phyloP scores from a whole-genome alignment of 2,329 filamentous ascomycete species.

The Beauveria rudraprayagi region DNA sequence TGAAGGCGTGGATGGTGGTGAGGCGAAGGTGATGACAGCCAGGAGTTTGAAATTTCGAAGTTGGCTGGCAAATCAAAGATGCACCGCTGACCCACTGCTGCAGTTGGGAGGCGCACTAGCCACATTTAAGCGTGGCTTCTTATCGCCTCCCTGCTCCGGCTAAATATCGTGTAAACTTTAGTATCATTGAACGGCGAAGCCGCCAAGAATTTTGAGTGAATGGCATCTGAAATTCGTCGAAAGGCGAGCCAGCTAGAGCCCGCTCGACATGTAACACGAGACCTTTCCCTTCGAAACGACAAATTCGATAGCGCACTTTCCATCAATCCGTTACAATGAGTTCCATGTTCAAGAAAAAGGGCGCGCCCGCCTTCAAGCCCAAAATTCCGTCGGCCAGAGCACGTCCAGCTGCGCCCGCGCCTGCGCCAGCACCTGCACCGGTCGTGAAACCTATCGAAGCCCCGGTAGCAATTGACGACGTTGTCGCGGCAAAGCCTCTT shows the following conservation, averaged over 20 bases:
- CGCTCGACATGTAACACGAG: constrained; percentile 4
- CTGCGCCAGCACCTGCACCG: constrained; percentile 20
- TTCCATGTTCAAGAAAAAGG: constrained; percentile 61
- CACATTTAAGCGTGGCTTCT: constrained; percentile 20
- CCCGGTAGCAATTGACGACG: constrained; percentile 13
- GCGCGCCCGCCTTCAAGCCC: constrained; percentile 58
- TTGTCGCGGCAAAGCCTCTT: constrained; percentile 10
- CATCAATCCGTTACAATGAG: constrained; percentile 40
- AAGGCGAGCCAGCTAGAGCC: neutral
- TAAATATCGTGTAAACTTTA: constrained; percentile 24
- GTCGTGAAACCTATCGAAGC: constrained; percentile 15
- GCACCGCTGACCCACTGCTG: constrained; percentile 26
- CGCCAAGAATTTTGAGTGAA: constrained; percentile 21
- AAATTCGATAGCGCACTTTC: neutral
- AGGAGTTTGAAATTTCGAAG: constrained; percentile 39
- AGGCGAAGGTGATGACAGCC: constrained; percentile 26
- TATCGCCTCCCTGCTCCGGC: constrained; percentile 25
- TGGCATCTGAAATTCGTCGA: constrained; percentile 12
- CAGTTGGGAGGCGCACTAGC: constrained; percentile 28
- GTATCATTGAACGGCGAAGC: constrained; percentile 13
- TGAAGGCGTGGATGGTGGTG: constrained; percentile 25
- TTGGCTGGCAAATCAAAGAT: constrained; percentile 32
- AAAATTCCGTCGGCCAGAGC: constrained; percentile 54
- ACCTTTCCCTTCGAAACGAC: neutral
- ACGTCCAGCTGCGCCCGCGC: constrained; percentile 33